Evolutionary conservation across 257 asterid genomes (phyloP), one percentile per base, ranked within the genome.

Genomic region (Solanum medicagineum): DNA sequence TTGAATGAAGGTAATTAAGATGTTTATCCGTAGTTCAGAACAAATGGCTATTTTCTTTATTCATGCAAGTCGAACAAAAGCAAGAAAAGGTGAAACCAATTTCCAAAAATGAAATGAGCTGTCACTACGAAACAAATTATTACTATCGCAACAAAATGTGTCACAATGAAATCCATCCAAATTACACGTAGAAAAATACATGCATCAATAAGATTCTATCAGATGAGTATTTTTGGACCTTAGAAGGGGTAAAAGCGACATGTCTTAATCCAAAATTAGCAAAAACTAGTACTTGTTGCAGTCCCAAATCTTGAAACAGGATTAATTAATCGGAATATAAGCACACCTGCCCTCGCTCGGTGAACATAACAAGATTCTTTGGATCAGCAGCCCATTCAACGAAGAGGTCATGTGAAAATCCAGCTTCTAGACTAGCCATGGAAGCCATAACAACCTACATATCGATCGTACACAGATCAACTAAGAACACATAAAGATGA

Each of bases 301-400:
- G 20, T 53, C 65, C 29, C 49, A 79, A 53, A 79, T 51, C 59
- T 53, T 26, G 65, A 16, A 51, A 29, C 45, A 29, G 65, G 65
- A 79, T 51, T 77, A 77, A 79, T 11, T 32, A 79, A 10, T 36
- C 17, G 62, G 79, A 80, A 86, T 84, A 87, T 84, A 83, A 87
- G 77, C 92, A 77, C 85, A 96, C 99, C 99, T 96, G 99, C 91
- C 97, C 98, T 90, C 98, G 92, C 90, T 97, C 99, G 15, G 98
- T 91, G 89, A 97, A 97, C 83, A 97, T 95, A 86, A 97, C 95
- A 71, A 97, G 98, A 92, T 97, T 97, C 93, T 90, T 97, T n/a
- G 89, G n/a, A 90, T 95, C 98, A 80, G 94, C 92, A 87, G 98
- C 98, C 98, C 99, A 97, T 60, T 97, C 99, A 86, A 95, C 97